A percentile compares a stretch with the other conserved stretches of the same genome.
phyloP scores from a whole-genome alignment of 179 eudicot genomes.

The Corrigiola litoralis region DNA sequence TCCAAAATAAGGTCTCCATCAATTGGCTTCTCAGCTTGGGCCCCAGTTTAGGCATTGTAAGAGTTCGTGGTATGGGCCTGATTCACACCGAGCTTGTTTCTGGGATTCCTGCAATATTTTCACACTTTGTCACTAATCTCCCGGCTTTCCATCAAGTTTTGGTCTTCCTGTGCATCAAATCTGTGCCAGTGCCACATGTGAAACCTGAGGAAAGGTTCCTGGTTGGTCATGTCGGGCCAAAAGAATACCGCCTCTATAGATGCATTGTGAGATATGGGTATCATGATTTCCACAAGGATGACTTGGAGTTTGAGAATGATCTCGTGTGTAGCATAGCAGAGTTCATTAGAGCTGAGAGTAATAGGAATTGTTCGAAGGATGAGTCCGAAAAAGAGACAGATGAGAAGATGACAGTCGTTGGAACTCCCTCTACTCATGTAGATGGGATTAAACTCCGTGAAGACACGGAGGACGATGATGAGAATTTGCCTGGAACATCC shows the following conservation, averaged over 20 bases:
- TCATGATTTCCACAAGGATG: conserved; percentile 83
- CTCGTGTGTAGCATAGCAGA: conserved; percentile 70
- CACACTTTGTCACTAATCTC: conserved; percentile 91
- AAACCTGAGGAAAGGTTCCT: conserved; percentile 81
- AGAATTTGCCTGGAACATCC: conserved; percentile 34
- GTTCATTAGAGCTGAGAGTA: conserved; percentile 55
- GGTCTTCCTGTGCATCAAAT: conserved; percentile 76
- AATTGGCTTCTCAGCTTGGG: conserved; percentile 88
- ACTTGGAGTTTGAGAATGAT: conserved; percentile 72
- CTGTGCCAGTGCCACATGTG: conserved; percentile 80
- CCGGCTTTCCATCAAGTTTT: conserved; percentile 93
- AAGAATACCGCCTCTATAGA: conserved; percentile 66
- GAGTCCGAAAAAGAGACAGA: conserved; percentile 27
- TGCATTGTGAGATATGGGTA: conserved; percentile 82
- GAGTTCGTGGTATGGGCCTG: conserved; percentile 85
- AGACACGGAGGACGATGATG: conserved; percentile 12
- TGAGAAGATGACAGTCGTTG: conserved; percentile 72
- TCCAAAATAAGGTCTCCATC: conserved; percentile 90
- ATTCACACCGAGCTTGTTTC: conserved; percentile 85
- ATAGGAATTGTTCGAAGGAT: conserved; percentile 17
- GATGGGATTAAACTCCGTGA: conserved; percentile 48
- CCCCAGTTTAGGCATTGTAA: conserved; percentile 79
- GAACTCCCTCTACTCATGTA: conserved; percentile 54
- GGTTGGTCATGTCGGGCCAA: conserved; percentile 81
- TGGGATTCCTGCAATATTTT: conserved; percentile 88